Percentiles rank a stretch among this genome's conserved stretches.
Evolutionary conservation across 306 rosid genomes (phyloP).

Genomic region (Psophocarpus tetragonolobus): DNA sequence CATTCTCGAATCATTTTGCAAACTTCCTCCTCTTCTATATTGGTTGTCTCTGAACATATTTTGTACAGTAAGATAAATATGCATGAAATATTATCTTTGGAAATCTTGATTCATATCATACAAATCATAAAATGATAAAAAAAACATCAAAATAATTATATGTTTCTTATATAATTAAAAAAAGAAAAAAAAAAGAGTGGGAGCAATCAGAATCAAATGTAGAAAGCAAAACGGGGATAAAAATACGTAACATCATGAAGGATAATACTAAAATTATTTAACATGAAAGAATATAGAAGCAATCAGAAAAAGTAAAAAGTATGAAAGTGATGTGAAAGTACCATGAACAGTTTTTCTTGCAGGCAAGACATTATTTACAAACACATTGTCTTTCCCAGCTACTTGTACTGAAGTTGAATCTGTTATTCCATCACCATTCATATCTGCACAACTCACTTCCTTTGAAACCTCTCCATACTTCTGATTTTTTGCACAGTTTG

Average conservation of each 20-base stretch:
- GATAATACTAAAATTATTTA: background rate
- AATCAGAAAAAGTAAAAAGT: conserved; percentile 15
- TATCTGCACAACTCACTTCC: conserved; percentile 38
- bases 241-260: background rate
- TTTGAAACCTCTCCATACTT: conserved; percentile 37
- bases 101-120: conserved; percentile 6
- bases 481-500: conserved; percentile 45
- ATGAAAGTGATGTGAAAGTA: conserved; percentile 33
- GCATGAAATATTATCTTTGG: conserved; percentile 12
- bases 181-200: background rate
- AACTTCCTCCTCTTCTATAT: conserved; percentile 53
- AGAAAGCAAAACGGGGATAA: background rate
- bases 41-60: conserved; percentile 42
- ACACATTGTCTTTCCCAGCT: conserved; percentile 43
- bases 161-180: background rate
- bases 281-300: background rate
- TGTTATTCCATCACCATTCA: conserved; percentile 31
- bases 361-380: conserved; percentile 44
- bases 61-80: conserved; percentile 2
- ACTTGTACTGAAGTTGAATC: conserved; percentile 41
- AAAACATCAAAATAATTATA: background rate
- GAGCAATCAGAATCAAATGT: background rate
- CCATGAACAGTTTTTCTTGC: conserved; percentile 43
- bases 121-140: background rate
- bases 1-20: conserved; percentile 52